phyloP scores from a whole-genome alignment of 306 rosid genomes.

The Cicer chorassanicum region DNA sequence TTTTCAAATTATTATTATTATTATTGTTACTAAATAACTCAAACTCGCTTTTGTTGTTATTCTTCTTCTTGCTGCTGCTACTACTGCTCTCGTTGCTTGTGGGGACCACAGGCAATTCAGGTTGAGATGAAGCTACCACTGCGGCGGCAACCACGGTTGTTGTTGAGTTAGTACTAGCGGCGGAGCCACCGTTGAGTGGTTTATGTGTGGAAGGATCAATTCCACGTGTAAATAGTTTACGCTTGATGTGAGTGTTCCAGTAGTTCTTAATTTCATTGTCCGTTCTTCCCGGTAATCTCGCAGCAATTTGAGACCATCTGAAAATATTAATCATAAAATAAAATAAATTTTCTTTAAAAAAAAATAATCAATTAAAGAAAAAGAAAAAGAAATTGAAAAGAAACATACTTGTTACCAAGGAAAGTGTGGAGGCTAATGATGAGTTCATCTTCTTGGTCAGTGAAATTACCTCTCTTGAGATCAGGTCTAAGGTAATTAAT shows the following conservation, averaged over 20 bases:
- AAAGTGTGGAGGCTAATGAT: conserved; percentile 63
- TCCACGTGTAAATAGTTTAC: conserved; percentile 54
- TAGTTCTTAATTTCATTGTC: conserved; percentile 76
- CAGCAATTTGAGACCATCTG: conserved; percentile 73
- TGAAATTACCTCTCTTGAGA: conserved; percentile 66
- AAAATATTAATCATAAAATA: neutral
- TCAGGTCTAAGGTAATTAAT: conserved; percentile 67
- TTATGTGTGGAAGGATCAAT: conserved; percentile 65
- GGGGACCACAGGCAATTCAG: conserved; percentile 2
- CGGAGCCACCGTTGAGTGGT: conserved; percentile 28
- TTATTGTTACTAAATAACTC: neutral
- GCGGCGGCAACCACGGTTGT: neutral
- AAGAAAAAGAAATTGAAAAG: neutral
- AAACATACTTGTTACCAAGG: conserved; percentile 68
- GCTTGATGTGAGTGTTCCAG: conserved; percentile 65
- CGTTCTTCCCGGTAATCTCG: conserved; percentile 62
- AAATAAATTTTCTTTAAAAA: neutral
- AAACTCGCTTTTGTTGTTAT: neutral
- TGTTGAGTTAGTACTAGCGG: neutral
- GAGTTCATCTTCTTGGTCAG: conserved; percentile 58
- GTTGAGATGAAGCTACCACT: neutral
- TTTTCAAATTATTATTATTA: too few species aligned
- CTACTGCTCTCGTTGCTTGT: neutral
- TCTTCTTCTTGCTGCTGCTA: neutral
- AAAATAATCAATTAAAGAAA: neutral